Evolutionary conservation across 257 asterid genomes (phyloP).

Genomic region (Striga asiatica): DNA sequence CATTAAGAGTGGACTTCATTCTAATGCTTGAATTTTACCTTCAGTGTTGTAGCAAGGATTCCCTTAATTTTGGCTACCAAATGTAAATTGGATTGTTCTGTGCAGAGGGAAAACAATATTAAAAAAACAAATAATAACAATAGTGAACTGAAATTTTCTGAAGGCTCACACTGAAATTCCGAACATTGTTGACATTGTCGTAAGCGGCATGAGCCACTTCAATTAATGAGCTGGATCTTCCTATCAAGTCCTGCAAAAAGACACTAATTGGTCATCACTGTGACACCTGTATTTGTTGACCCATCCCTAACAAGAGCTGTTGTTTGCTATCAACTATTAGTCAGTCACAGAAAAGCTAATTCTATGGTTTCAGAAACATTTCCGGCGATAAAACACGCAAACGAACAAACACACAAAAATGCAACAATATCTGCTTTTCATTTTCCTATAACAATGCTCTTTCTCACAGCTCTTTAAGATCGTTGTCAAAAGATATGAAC

Average conservation of each 20-base stretch:
- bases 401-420: too few relatives aligned
- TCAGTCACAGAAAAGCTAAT: too few relatives aligned
- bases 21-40: conserved; percentile 35
- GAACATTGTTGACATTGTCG: conserved; percentile 77
- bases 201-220: conserved; percentile 89
- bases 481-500: background rate
- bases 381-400: too few relatives aligned
- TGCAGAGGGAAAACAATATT: conserved; percentile 5
- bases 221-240: conserved; percentile 52
- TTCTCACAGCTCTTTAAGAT: background rate
- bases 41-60: conserved; percentile 35
- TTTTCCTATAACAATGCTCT: background rate
- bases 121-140: background rate
- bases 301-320: background rate
- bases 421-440: background rate
- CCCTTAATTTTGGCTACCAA: conserved; percentile 60
- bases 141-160: background rate
- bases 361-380: too few relatives aligned
- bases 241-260: conserved; percentile 55
- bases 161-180: conserved; percentile 67
- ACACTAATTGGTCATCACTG: conserved; percentile 34
- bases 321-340: too few relatives aligned
- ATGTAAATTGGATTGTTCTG: background rate
- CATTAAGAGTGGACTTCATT: too few relatives aligned
- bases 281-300: conserved; percentile 9